phyloP scores from a whole-genome alignment of 306 rosid genomes.

The Pyrus pyrifolia region DNA sequence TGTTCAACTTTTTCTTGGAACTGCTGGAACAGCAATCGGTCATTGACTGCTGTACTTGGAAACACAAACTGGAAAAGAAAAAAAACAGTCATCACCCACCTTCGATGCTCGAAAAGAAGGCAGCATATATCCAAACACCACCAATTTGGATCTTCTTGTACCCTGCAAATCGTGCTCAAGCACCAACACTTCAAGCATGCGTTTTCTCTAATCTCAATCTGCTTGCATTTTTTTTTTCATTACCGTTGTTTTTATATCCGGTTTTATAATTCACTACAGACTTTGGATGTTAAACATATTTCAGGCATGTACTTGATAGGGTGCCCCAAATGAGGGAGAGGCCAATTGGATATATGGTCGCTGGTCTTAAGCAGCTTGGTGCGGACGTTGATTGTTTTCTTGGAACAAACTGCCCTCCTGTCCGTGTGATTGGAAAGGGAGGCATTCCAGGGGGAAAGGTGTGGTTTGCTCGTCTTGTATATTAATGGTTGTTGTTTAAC shows the following conservation, averaged over 20 bases:
- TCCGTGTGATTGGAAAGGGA: constrained; percentile 79
- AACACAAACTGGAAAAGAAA: too few relatives aligned
- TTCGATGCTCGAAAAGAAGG: too few relatives aligned
- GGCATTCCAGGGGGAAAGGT: constrained; percentile 99
- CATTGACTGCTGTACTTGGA: constrained; percentile 79
- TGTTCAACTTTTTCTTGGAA: constrained; percentile 85
- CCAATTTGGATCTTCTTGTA: too few relatives aligned
- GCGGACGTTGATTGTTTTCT: constrained; percentile 84
- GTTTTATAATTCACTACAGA: neutral
- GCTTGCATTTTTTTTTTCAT: too few relatives aligned
- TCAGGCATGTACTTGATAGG: constrained; percentile 89
- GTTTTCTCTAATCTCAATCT: too few relatives aligned
- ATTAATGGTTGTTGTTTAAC: neutral
- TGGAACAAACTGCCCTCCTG: constrained; percentile 96
- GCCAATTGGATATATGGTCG: constrained; percentile 89
- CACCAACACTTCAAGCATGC: too few relatives aligned
- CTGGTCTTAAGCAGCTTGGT: constrained; percentile 95
- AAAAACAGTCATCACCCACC: too few relatives aligned
- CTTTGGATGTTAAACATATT: constrained; percentile 8
- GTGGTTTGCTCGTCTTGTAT: constrained; percentile 14
- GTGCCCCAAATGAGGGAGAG: constrained; percentile 99
- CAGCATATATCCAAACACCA: too few relatives aligned
- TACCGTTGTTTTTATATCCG: neutral
- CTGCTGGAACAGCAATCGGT: constrained; percentile 99
- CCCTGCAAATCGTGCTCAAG: too few relatives aligned